These are phyloP conservation scores for Penicillium sp. DNA, from an alignment of 2,329 filamentous ascomycete genomes.

Conservation along the genomic window DNA sequence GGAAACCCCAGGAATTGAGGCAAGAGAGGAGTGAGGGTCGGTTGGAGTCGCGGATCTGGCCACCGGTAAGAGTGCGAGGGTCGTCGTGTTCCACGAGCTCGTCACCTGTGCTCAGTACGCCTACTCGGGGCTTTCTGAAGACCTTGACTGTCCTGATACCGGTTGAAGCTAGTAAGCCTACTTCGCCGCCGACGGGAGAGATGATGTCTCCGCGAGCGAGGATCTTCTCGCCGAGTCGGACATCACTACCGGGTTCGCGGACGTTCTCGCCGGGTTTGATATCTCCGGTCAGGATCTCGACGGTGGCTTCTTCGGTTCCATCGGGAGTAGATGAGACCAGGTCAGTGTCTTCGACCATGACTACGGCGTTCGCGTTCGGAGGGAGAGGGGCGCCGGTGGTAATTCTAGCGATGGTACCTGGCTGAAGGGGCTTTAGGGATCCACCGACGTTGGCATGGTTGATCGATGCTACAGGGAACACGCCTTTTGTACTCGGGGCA, in stretches of 20 bases:
- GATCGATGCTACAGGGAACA: slow-evolving; percentile 83
- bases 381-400: slow-evolving; percentile 94
- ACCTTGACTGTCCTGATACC: slow-evolving; percentile 73
- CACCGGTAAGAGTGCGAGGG: slow-evolving; percentile 66
- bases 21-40: slow-evolving; percentile 84
- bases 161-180: slow-evolving; percentile 85
- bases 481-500: slow-evolving; percentile 68
- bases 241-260: slow-evolving; percentile 87
- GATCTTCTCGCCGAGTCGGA: slow-evolving; percentile 70
- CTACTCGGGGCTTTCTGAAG: slow-evolving; percentile 77
- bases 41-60: slow-evolving; percentile 93
- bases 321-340: slow-evolving; percentile 77
- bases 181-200: slow-evolving; percentile 84
- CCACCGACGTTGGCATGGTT: slow-evolving; percentile 82
- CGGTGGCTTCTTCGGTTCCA: slow-evolving; percentile 79
- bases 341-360: slow-evolving; percentile 95
- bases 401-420: slow-evolving; percentile 82
- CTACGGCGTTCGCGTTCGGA: slow-evolving; percentile 83
- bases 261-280: slow-evolving; percentile 84
- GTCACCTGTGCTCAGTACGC: slow-evolving; percentile 90
- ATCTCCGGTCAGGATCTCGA: slow-evolving; percentile 81
- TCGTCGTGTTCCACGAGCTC: slow-evolving; percentile 79
- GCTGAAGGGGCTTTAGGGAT: slow-evolving; percentile 62
- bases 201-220: slow-evolving; percentile 80
- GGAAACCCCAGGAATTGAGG: slow-evolving; percentile 72